Evolutionary conservation across 768 basidiomycete species (phyloP), one percentile per base, ranked within the genome.

Genomic region (Mycena rebaudengoi): DNA sequence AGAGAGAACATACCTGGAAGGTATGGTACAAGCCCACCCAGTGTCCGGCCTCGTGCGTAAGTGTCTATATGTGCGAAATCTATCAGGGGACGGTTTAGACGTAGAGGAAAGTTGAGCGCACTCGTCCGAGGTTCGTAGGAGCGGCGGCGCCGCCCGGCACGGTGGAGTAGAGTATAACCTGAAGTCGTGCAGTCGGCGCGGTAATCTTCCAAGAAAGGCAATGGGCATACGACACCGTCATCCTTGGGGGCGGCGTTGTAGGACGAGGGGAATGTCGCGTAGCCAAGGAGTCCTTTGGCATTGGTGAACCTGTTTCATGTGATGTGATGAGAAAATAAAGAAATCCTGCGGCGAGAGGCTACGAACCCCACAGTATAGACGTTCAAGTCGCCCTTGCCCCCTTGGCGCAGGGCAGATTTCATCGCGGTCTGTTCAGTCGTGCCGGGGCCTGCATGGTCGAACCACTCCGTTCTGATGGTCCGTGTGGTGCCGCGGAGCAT

Each of bases 1-100:
- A 14, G 60, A 49, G 66, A 68, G 37, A 32, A 75, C 80, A 85
- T 40, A 83, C 83, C 69, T 88, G 82, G 82, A 86, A 87, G 25
- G 86, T 85, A 75, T 87, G 85, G 74, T 80, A 86, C 25, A 87
- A 78, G 26, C 86, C 86, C 61, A 85, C 75, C 86, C 86, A 88
- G 75, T 87, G 86, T n/a, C 86, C 85, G 48, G 79, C 82, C 72
- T 88, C 87, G 69, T 88, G 87, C 14, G 82, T 85, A 62, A 84
- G 67, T 43, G 83, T 88, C 72, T 82, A n/a, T n/a, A n/a, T n/a
- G n/a, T n/a, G 64, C 4, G 43, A 25, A 14, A 20, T 7, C 61
- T 73, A 26, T 41, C 5, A 4, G 25, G 25, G 39, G 30, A 14
- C 10, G 5, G 26, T 12, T 2, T 21, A 1, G 25, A 16, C 5